Evolutionary conservation across 495 filamentous ascomycete species (phyloP).

Genomic region (Penicillium subrubescens): DNA sequence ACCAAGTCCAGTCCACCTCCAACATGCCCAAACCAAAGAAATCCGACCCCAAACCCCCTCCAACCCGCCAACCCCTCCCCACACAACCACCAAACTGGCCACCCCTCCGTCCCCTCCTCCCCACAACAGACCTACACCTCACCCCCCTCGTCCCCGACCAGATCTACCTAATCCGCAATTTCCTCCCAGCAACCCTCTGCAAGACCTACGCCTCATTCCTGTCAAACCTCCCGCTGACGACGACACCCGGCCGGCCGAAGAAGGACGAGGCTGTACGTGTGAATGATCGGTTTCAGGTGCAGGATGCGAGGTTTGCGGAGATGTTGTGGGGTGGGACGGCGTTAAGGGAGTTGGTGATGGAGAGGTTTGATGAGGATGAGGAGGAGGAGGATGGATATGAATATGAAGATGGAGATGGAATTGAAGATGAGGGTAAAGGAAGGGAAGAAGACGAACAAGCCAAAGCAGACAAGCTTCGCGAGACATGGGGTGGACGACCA

Average conservation of each 20-base stretch:
- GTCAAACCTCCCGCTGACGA: constrained; percentile 69
- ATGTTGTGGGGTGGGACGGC: constrained; percentile 63
- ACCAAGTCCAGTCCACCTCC: not conserved
- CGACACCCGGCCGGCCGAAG: constrained; percentile 83
- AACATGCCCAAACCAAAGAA: constrained; percentile 26
- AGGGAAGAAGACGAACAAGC: not conserved
- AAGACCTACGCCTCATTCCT: constrained; percentile 81
- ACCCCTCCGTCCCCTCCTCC: constrained; percentile 70
- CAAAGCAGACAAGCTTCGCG: constrained; percentile 9
- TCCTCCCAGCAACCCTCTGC: constrained; percentile 80
- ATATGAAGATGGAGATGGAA: constrained; percentile 48
- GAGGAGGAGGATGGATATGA: constrained; percentile 48
- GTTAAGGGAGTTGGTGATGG: constrained; percentile 33
- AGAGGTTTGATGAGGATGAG: constrained; percentile 21
- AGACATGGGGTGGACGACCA: constrained; percentile 76
- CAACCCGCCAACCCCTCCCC: constrained; percentile 15
- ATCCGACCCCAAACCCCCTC: constrained; percentile 16
- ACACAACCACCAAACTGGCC: constrained; percentile 69
- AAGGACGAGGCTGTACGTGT: constrained; percentile 82
- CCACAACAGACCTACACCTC: constrained; percentile 63
- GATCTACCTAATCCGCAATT: constrained; percentile 73
- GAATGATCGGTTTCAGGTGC: constrained; percentile 87
- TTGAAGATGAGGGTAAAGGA: constrained; percentile 11
- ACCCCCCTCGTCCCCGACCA: constrained; percentile 62
- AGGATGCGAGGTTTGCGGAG: constrained; percentile 75